These are phyloP conservation scores for Trichoderma koningiopsis DNA, from an alignment of 2,329 filamentous ascomycete species.

Conservation along the genomic window DNA sequence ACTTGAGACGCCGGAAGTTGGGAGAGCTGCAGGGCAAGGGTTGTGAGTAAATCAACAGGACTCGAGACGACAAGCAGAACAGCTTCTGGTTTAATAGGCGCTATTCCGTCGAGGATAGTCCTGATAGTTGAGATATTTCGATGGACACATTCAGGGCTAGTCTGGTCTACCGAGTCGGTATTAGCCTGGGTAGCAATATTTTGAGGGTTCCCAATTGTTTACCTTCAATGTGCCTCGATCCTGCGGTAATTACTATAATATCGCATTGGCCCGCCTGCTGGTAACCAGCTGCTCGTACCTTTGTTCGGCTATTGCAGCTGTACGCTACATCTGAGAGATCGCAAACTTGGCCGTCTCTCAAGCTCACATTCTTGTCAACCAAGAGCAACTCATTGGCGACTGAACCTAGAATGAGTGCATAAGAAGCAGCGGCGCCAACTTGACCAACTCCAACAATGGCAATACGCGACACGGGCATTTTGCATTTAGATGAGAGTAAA, in stretches of 20 bases:
- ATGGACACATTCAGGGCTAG: constrained; percentile 32
- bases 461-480: neutral
- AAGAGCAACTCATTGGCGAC: constrained; percentile 55
- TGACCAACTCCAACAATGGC: constrained; percentile 30
- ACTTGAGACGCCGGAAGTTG: constrained; percentile 53
- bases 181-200: neutral
- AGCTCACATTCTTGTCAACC: constrained; percentile 51
- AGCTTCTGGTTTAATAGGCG: constrained; percentile 49
- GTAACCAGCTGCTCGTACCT: constrained; percentile 47
- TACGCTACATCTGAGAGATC: constrained; percentile 56
- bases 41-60: constrained; percentile 56
- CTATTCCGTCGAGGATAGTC: constrained; percentile 51
- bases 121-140: constrained; percentile 52
- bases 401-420: constrained; percentile 52
- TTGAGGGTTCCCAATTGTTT: neutral
- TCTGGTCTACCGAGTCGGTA: neutral
- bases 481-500: neutral
- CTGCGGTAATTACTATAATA: constrained; percentile 57
- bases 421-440: constrained; percentile 54
- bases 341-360: constrained; percentile 52
- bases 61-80: constrained; percentile 34
- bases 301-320: constrained; percentile 44
- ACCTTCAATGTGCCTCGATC: constrained; percentile 49
- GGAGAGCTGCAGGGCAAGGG: constrained; percentile 50
- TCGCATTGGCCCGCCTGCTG: constrained; percentile 56